A percentile compares a stretch with the other conserved stretches of the same genome.
phyloP scores from a whole-genome alignment of 176 grass and related monocot genomes.

The Puccinellia tenuiflora region DNA sequence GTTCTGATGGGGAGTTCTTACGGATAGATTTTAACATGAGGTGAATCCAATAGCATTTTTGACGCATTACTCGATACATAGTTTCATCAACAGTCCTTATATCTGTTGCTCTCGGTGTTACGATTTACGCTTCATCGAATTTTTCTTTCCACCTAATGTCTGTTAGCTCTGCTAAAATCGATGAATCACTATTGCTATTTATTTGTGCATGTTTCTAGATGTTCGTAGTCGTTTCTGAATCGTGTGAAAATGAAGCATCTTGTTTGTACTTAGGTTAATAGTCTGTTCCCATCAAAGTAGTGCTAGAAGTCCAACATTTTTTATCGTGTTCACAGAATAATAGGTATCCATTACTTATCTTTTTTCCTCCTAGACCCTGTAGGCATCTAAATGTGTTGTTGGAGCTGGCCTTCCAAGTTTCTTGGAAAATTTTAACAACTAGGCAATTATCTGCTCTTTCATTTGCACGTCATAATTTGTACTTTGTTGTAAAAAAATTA shows the following conservation, averaged over 20 bases:
- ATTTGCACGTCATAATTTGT: background rate
- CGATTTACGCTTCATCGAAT: background rate
- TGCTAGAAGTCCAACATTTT: background rate
- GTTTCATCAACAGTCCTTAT: conserved; percentile 5
- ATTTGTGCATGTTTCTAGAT: background rate
- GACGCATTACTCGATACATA: background rate
- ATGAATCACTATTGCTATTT: conserved; percentile 2
- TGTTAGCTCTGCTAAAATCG: background rate
- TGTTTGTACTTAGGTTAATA: background rate
- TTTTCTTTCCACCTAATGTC: background rate
- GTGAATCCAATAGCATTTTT: conserved; percentile 29
- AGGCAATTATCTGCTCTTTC: background rate
- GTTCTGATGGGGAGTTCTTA: conserved; percentile 88
- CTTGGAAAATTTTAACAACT: background rate
- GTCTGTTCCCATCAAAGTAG: background rate
- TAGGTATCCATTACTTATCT: background rate
- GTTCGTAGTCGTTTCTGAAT: background rate
- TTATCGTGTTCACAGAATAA: background rate
- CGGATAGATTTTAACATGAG: conserved; percentile 96
- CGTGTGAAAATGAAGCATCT: background rate
- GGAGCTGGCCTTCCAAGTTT: background rate
- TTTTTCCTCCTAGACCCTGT: background rate
- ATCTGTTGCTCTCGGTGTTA: background rate
- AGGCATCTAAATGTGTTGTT: background rate
- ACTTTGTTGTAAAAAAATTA: background rate